A percentile compares a stretch with the other conserved stretches of the same genome.
Evolutionary conservation across 768 basidiomycete species (phyloP).

Genomic region (Lactarius sp.): DNA sequence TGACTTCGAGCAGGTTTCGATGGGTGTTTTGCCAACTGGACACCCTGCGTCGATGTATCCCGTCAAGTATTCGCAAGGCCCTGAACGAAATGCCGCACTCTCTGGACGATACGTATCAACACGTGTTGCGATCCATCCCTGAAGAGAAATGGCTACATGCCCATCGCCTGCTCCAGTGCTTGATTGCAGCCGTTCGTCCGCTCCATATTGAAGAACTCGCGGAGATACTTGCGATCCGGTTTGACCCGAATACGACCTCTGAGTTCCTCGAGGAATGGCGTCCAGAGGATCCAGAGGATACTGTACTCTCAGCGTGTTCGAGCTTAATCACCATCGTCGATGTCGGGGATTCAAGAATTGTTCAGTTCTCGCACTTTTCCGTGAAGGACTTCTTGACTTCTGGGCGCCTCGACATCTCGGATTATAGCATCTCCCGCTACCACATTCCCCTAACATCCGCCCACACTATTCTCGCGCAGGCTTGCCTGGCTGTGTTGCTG

Average conservation of each 20-base stretch:
- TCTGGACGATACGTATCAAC: background rate
- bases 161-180: background rate
- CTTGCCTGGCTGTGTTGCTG: background rate
- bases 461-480: slow-evolving; percentile 1
- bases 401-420: background rate
- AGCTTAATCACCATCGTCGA: background rate
- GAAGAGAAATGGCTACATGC: background rate
- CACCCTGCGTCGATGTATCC: background rate
- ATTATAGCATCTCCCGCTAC: background rate
- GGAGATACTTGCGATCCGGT: background rate
- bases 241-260: background rate
- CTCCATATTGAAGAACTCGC: background rate
- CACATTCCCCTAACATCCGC: background rate
- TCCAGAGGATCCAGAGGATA: background rate
- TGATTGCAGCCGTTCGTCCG: background rate
- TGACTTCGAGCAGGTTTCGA: background rate
- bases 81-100: background rate
- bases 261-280: background rate
- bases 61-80: background rate
- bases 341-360: background rate
- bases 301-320: background rate
- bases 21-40: slow-evolving; percentile 1
- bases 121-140: background rate
- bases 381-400: slow-evolving; percentile 1
- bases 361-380: background rate